Evolutionary conservation across 163 green algal species (phyloP).

Genomic region (Chlamydomonas reinhardtii): DNA sequence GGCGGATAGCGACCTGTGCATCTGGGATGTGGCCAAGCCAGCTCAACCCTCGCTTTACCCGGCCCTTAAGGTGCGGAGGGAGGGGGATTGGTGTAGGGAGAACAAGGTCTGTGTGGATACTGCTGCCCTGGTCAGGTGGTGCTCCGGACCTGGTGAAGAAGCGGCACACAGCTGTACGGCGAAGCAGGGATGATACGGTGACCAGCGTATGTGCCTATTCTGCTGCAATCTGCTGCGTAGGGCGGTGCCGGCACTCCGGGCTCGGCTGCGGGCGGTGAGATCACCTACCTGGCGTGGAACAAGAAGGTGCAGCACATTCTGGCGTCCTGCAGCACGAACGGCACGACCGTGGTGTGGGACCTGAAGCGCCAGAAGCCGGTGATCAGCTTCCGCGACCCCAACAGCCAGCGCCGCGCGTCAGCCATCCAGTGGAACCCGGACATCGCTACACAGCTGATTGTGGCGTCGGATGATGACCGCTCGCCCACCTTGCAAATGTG

Average conservation of each 20-base stretch:
- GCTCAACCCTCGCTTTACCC: conserved; percentile 85
- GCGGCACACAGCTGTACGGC: too few species aligned
- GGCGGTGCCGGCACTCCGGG: conserved; percentile 40
- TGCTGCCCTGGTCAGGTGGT: too few species aligned
- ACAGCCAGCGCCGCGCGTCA: conserved; percentile 79
- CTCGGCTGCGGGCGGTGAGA: conserved; percentile 70
- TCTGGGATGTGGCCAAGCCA: conserved; percentile 95
- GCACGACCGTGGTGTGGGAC: conserved; percentile 94
- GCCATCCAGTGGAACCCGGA: conserved; percentile 95
- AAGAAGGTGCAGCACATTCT: conserved; percentile 96
- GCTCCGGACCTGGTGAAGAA: too few species aligned
- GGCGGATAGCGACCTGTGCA: conserved; percentile 86
- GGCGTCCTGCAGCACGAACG: conserved; percentile 82
- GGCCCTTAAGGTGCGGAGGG: conserved; percentile 70
- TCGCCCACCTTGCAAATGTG: conserved; percentile 95
- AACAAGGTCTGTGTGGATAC: too few species aligned
- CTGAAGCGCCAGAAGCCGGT: conserved; percentile 94
- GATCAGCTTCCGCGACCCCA: conserved; percentile 89
- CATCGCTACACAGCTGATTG: conserved; percentile 93
- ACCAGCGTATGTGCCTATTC: too few species aligned
- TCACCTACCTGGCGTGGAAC: conserved; percentile 95
- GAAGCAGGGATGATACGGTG: too few species aligned
- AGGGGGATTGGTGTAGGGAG: too few species aligned
- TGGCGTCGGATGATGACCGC: conserved; percentile 95
- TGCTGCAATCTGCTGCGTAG: neutral